Conservation (phyloP, 208 protist genomes). For the Porcisia hertigi region DNA sequence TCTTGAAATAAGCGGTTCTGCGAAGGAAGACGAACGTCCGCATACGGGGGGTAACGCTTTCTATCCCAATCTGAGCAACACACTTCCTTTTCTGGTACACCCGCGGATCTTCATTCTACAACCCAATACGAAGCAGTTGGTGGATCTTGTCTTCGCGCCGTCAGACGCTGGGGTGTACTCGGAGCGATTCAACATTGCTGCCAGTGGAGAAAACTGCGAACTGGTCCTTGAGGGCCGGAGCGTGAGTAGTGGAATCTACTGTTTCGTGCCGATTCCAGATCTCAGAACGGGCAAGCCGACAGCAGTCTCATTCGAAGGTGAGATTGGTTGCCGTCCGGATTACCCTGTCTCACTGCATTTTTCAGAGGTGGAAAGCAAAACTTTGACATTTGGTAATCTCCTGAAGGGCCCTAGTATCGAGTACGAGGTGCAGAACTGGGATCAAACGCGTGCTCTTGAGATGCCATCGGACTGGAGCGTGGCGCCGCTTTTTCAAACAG, state of each 20-base stretch:
- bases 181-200: slow-evolving; percentile 21
- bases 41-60: neutral
- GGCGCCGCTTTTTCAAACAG: slow-evolving; percentile 5
- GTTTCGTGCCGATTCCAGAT: slow-evolving; percentile 17
- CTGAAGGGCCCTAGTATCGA: slow-evolving; percentile 21
- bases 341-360: slow-evolving; percentile 25
- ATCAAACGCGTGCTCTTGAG: slow-evolving; percentile 26
- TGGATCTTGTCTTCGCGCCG: slow-evolving; percentile 28
- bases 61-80: neutral
- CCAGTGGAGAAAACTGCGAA: slow-evolving; percentile 26
- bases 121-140: slow-evolving; percentile 22
- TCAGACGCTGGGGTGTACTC: slow-evolving; percentile 21
- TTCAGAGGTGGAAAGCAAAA: slow-evolving; percentile 25
- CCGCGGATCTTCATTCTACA: slow-evolving; percentile 26
- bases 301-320: slow-evolving; percentile 24
- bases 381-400: slow-evolving; percentile 23
- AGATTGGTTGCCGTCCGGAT: slow-evolving; percentile 25
- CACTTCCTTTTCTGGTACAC: slow-evolving; percentile 27
- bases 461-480: slow-evolving; percentile 16
- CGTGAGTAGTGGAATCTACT: slow-evolving; percentile 26
- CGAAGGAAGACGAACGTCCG: neutral
- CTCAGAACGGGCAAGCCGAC: slow-evolving; percentile 2
- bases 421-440: slow-evolving; percentile 26
- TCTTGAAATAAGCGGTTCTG: slow-evolving; percentile 33
- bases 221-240: slow-evolving; percentile 23